These are phyloP conservation scores for Falciphora oryzae DNA, from an alignment of 2,329 filamentous ascomycete genomes.

Conservation along the genomic window DNA sequence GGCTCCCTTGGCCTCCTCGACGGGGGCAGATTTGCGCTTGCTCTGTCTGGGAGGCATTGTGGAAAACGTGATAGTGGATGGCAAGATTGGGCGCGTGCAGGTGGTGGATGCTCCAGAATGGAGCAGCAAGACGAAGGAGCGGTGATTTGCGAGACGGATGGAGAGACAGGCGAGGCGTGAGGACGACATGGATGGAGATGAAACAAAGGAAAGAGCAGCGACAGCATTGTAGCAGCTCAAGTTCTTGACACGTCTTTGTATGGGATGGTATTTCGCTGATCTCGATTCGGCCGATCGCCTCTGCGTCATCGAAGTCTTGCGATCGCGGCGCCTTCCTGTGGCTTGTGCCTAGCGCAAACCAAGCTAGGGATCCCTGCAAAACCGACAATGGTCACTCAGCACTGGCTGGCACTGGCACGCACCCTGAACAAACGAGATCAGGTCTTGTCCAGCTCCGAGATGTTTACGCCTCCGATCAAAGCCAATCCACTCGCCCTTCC, in stretches of 20 bases:
- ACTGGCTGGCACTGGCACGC: too few species aligned
- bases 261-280: not conserved
- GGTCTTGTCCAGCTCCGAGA: too few species aligned
- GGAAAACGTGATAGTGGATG: not conserved
- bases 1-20: constrained; percentile 18
- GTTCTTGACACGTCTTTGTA: not conserved
- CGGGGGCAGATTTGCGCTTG: constrained; percentile 22
- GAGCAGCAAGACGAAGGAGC: too few species aligned
- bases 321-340: not conserved
- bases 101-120: not conserved
- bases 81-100: too few species aligned
- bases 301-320: not conserved
- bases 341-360: not conserved
- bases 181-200: not conserved
- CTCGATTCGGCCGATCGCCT: constrained; percentile 1
- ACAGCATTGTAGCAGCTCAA: not conserved
- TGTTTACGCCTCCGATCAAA: too few species aligned
- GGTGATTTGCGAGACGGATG: not conserved
- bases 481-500: too few species aligned
- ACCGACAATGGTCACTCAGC: too few species aligned
- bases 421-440: too few species aligned
- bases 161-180: not conserved
- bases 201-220: not conserved
- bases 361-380: too few species aligned
- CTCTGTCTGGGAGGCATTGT: constrained; percentile 21